Percentiles rank a stretch among this genome's conserved stretches.
phyloP scores from a whole-genome alignment of 345 rosid genomes.

The Lumnitzera littorea region DNA sequence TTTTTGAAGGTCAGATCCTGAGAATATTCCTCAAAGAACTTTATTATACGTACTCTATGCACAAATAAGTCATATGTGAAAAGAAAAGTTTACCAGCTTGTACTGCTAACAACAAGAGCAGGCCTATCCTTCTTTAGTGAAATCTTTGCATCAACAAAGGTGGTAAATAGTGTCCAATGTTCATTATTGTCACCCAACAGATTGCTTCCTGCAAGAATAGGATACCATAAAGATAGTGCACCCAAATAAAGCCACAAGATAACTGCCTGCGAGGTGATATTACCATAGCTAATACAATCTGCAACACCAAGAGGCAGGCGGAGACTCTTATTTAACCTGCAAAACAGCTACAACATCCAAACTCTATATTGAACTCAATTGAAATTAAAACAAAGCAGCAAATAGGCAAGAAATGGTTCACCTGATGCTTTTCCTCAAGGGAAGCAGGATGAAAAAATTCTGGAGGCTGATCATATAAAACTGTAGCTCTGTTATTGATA shows the following conservation, averaged over 20 bases:
- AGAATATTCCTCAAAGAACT: no score
- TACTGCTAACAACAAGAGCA: conserved; percentile 95
- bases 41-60: neutral
- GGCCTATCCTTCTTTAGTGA: conserved; percentile 64
- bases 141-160: conserved; percentile 25
- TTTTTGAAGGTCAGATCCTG: no score
- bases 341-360: conserved; percentile 52
- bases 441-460: conserved; percentile 76
- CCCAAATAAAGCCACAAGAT: neutral
- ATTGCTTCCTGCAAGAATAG: conserved; percentile 13
- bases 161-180: conserved; percentile 61
- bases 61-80: conserved; percentile 4
- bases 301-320: conserved; percentile 39
- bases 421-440: conserved; percentile 78
- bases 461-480: conserved; percentile 93
- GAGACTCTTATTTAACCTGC: conserved; percentile 57
- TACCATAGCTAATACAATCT: conserved; percentile 68
- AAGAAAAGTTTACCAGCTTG: conserved; percentile 70
- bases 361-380: neutral
- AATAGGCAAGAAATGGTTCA: conserved; percentile 21
- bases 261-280: conserved; percentile 9
- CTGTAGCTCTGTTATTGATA: conserved; percentile 48
- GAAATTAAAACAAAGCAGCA: neutral
- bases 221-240: neutral
- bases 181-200: conserved; percentile 21